phyloP scores from a whole-genome alignment of 208 protist species.

The Acanthamoeba quina region DNA sequence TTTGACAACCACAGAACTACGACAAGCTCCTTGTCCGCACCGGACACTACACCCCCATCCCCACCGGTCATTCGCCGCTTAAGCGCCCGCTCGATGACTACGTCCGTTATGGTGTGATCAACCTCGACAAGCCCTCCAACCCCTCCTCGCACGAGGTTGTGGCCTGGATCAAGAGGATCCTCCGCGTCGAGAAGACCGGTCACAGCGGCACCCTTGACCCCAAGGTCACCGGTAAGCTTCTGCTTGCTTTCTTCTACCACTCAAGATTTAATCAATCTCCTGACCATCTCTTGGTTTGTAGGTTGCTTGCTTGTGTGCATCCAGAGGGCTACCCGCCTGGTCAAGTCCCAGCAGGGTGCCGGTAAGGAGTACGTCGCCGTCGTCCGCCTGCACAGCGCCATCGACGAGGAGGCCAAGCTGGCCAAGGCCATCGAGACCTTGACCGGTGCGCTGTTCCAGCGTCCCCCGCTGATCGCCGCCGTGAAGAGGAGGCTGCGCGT shows the following conservation, averaged over 20 bases:
- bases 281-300: background rate
- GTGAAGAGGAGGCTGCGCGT: conserved; percentile 98
- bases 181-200: conserved; percentile 99
- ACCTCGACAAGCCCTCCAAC: conserved; percentile 99
- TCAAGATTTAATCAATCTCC: background rate
- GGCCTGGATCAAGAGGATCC: conserved; percentile 99
- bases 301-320: conserved; percentile 99
- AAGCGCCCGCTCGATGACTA: conserved; percentile 98
- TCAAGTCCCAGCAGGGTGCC: conserved; percentile 99
- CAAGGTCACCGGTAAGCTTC: conserved; percentile 87
- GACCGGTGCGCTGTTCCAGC: conserved; percentile 99
- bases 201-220: conserved; percentile 99
- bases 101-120: conserved; percentile 98
- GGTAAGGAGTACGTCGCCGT: conserved; percentile 99
- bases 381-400: conserved; percentile 96
- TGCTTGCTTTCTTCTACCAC: background rate
- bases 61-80: conserved; percentile 97
- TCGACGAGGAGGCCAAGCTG: conserved; percentile 92
- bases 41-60: conserved; percentile 97
- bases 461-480: conserved; percentile 98
- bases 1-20: conserved; percentile 88
- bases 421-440: conserved; percentile 95
- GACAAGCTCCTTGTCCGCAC: conserved; percentile 98
- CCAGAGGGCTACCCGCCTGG: conserved; percentile 98
- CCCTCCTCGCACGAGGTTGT: conserved; percentile 99